A percentile compares a stretch with the other conserved stretches of the same genome.
Evolutionary conservation across 2,329 filamentous ascomycete species (phyloP).

Genomic region (Microascus cirrosus): DNA sequence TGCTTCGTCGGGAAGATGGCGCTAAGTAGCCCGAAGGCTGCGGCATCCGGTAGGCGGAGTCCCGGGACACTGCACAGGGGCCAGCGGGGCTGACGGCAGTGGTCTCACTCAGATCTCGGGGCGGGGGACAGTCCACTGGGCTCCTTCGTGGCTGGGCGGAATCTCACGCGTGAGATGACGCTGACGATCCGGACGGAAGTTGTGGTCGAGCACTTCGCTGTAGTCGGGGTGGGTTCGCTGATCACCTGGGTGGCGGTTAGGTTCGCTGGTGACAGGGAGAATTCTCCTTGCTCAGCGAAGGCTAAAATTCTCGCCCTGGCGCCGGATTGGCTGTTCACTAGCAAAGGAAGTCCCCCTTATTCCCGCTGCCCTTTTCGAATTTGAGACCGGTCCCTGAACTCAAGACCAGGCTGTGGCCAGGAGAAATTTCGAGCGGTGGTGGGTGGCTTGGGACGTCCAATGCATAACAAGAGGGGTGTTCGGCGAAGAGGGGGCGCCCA

Average conservation of each 20-base stretch:
- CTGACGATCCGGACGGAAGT: neutral
- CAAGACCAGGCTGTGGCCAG: neutral
- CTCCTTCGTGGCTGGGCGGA: neutral
- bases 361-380: neutral
- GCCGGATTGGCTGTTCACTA: neutral
- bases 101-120: neutral
- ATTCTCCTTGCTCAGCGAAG: neutral
- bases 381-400: neutral
- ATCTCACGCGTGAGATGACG: neutral
- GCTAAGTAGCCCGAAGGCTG: neutral
- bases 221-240: neutral
- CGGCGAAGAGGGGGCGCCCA: no score
- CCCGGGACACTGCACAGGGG: neutral
- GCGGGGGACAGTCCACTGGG: neutral
- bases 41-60: neutral
- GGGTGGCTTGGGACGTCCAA: neutral
- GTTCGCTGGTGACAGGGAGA: neutral
- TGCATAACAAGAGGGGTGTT: no score
- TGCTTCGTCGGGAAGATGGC: neutral
- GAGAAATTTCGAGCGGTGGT: neutral
- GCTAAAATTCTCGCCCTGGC: neutral
- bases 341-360: neutral
- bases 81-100: neutral
- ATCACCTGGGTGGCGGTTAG: neutral
- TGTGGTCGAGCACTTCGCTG: neutral